Percentiles rank a stretch among this genome's conserved stretches.
phyloP scores from a whole-genome alignment of 495 filamentous ascomycete genomes.

The Xeromyces bisporus region DNA sequence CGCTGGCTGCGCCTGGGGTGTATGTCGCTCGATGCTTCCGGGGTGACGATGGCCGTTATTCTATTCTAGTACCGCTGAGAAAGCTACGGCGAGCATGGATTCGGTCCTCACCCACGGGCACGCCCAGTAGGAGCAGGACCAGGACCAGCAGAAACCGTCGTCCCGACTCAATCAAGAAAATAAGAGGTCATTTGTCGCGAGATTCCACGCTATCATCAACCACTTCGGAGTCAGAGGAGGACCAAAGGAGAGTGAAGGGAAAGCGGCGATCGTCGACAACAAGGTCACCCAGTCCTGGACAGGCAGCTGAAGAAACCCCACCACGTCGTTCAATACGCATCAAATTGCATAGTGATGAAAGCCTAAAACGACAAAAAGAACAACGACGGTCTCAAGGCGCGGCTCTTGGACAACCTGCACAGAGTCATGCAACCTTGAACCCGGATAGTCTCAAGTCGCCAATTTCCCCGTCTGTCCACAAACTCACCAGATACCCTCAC shows the following conservation, averaged over 20 bases:
- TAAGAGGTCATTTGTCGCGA: conserved; percentile 18
- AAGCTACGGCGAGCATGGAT: conserved; percentile 28
- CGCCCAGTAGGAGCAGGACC: conserved; percentile 13
- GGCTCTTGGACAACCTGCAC: conserved; percentile 16
- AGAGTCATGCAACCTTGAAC: conserved; percentile 17
- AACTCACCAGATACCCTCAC: conserved; percentile 73
- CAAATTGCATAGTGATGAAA: conserved; percentile 73
- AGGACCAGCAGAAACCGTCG: conserved; percentile 15
- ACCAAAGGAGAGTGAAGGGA: conserved; percentile 13
- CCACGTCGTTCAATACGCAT: conserved; percentile 73
- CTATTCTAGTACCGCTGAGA: conserved; percentile 43
- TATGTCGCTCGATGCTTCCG: conserved; percentile 70
- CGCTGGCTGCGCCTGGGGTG: conserved; percentile 57
- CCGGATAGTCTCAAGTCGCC: conserved; percentile 59
- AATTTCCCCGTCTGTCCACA: conserved; percentile 57
- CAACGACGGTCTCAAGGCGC: conserved; percentile 17
- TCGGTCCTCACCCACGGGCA: conserved; percentile 10
- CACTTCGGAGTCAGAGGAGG: conserved; percentile 34
- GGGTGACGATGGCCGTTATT: conserved; percentile 64
- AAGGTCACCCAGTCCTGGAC: conserved; percentile 26
- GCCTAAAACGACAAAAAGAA: conserved; percentile 35
- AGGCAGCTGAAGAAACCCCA: conserved; percentile 42
- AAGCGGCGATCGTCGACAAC: conserved; percentile 32
- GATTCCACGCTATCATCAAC: conserved; percentile 23
- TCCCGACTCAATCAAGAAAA: conserved; percentile 20